A percentile compares a stretch with the other conserved stretches of the same genome.
These are phyloP conservation scores for Yamadazyma sp. DNA, from an alignment of 1,139 yeast species.

Conservation along the genomic window DNA sequence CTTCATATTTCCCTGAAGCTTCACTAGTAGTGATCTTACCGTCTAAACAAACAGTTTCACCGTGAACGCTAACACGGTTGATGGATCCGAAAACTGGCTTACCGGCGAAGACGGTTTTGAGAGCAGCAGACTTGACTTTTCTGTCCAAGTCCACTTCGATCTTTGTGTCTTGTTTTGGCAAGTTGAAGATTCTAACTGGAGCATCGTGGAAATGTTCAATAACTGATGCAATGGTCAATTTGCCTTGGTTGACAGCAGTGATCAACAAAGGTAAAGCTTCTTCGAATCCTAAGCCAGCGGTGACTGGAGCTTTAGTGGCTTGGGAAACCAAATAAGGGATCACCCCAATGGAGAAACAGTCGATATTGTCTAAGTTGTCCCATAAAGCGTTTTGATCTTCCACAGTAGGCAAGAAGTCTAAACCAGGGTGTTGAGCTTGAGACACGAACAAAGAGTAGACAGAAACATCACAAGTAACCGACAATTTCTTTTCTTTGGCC, in stretches of 20 bases:
- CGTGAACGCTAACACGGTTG: constrained; percentile 81
- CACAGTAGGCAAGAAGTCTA: constrained; percentile 72
- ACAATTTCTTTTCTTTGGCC: constrained; percentile 79
- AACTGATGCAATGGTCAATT: constrained; percentile 72
- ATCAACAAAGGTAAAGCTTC: constrained; percentile 83
- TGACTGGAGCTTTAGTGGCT: constrained; percentile 57
- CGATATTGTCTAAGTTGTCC: constrained; percentile 70
- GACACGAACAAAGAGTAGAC: constrained; percentile 77
- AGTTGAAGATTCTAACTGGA: constrained; percentile 79
- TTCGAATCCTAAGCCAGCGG: constrained; percentile 73
- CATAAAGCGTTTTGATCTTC: constrained; percentile 83
- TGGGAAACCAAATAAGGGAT: constrained; percentile 73
- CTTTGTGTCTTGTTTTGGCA: constrained; percentile 75
- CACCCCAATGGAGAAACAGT: constrained; percentile 85
- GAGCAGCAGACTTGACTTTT: constrained; percentile 48
- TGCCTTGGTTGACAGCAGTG: constrained; percentile 75
- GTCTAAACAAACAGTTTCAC: constrained; percentile 80
- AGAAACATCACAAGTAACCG: constrained; percentile 89
- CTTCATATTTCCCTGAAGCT: constrained; percentile 62
- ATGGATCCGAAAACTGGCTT: constrained; percentile 70
- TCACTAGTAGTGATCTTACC: constrained; percentile 63
- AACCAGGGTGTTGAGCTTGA: constrained; percentile 61
- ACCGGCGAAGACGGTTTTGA: constrained; percentile 42
- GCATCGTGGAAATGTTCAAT: constrained; percentile 73
- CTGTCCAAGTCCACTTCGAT: constrained; percentile 87